phyloP scores from a whole-genome alignment of 345 rosid species.

The Populus nigra region DNA sequence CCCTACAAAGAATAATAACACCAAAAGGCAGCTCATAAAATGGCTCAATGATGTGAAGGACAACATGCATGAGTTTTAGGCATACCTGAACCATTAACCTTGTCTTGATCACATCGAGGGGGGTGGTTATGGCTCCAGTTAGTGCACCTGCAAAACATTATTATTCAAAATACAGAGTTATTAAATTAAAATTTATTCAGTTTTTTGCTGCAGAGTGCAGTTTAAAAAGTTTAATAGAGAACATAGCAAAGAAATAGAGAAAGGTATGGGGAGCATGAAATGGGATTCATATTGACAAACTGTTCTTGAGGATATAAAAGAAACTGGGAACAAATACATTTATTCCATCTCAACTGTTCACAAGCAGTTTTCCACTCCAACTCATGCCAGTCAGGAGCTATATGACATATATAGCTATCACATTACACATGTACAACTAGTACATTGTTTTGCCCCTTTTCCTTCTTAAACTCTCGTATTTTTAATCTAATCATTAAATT shows the following conservation, averaged over 20 bases:
- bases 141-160: conserved; percentile 56
- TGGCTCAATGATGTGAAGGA: not conserved
- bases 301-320: not conserved
- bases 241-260: not conserved
- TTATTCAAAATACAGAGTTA: not conserved
- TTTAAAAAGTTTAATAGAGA: not conserved
- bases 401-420: not conserved
- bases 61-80: conserved; percentile 5
- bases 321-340: not conserved
- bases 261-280: not conserved
- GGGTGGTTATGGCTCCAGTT: conserved; percentile 97
- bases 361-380: not conserved
- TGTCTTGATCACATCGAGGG: conserved; percentile 95
- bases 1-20: conserved; percentile 42
- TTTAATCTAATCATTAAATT: not conserved
- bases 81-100: conserved; percentile 94
- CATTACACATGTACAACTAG: not conserved
- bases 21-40: not conserved
- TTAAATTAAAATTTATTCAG: not conserved
- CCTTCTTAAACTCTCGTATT: not conserved
- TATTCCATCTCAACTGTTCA: not conserved
- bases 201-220: not conserved
- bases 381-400: not conserved
- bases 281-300: not conserved
- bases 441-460: not conserved